Base-by-base conservation (phyloP, 768 basidiomycete genomes). In the Podaxis carcinomalis region DNA sequence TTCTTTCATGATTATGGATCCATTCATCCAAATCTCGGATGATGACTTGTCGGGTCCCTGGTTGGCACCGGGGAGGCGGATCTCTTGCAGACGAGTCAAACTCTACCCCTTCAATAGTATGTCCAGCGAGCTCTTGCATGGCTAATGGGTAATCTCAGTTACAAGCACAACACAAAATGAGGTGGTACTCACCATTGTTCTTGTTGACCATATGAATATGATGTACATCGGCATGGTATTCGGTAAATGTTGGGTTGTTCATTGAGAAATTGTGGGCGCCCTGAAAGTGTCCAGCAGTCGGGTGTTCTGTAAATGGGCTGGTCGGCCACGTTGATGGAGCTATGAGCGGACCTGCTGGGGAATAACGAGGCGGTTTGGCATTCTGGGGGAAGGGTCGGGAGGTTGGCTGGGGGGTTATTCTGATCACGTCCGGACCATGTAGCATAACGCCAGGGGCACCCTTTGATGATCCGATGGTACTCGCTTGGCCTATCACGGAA, bases 61-160 rank as follows among this genome's bases (percentile, higher is more conserved):
- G 57, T 4, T 50, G 57, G 36, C 57, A 58, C 1, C 57, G 57
- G 10, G 57, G 57, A 5, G 46, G 47, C 1, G 57, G 46, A 37
- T 58, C 47, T n/a, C 57, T 35, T 36, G 46, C 57, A 2, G 35
- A 50, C 6, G 57, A 58, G 28, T 58, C 57, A 27, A 50, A 58
- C 6, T 50, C 57, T 4, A 36, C 47, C 9, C 49, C 57, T 14
- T 35, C 1, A 13, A 58, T 16, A 19, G 9, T 23, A 49, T 49
- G 27, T 11, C 5, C 10, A 10, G 28, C 23, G 4, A 57, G 46
- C 28, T 47, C n/a, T 21, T 35, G 44, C 16, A 57, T 32, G 3
- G 28, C 56, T 57, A 10, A 2, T 54, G 13, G 19, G 46, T 19
- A 6, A 49, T 9, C 10, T 23, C 47, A 44, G 5, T 16, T n/a